These are phyloP conservation scores for Populus simonii DNA, from an alignment of 345 rosid species.

Conservation along the genomic window DNA sequence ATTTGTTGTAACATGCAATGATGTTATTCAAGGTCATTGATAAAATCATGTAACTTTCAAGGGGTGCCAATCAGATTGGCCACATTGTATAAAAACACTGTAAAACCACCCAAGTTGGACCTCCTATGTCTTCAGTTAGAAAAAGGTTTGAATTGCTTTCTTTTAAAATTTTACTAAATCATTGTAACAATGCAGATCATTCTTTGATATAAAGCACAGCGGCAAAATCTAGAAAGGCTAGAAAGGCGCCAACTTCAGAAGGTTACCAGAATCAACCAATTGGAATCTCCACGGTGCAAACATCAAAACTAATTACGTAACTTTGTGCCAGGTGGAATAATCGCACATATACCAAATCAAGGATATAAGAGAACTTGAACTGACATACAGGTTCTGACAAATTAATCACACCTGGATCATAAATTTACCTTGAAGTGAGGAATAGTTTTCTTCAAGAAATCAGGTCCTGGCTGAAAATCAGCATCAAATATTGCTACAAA, in stretches of 20 bases:
- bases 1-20: background rate
- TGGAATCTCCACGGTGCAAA: background rate
- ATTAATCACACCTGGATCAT: too few relatives aligned
- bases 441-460: conserved; percentile 80
- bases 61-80: background rate
- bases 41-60: background rate
- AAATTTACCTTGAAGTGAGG: conserved; percentile 69
- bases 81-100: background rate
- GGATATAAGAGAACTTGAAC: background rate
- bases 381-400: background rate
- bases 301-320: background rate
- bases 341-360: background rate
- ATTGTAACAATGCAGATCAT: background rate
- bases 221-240: background rate
- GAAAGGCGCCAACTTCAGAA: background rate
- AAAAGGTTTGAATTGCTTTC: background rate
- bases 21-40: background rate
- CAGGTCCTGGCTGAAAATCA: conserved; percentile 86
- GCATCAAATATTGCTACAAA: conserved; percentile 88
- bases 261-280: background rate
- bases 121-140: background rate
- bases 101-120: background rate
- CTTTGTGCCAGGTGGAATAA: background rate
- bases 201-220: background rate
- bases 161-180: background rate